A percentile compares a stretch with the other conserved stretches of the same genome.
Conservation (phyloP, 2,329 filamentous ascomycete genomes). For the Didymella sp. region DNA sequence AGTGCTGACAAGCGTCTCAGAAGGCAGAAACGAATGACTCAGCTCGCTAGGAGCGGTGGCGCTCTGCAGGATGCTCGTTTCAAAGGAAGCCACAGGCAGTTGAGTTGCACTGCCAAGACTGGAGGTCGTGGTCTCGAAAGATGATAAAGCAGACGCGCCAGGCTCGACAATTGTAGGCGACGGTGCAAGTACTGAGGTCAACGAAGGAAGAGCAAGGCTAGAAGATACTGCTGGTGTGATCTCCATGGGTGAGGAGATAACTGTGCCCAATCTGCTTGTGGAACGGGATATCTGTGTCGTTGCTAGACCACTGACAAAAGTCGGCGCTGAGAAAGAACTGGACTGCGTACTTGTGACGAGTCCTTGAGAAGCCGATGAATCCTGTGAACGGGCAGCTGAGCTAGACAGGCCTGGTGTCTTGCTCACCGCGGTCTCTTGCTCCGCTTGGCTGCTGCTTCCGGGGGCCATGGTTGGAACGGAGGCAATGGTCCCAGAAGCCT, state of each 20-base stretch:
- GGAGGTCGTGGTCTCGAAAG: neutral
- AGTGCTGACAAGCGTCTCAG: slow-evolving; percentile 1
- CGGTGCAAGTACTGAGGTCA: neutral
- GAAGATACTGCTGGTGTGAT: neutral
- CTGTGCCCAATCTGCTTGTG: neutral
- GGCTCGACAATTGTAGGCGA: neutral
- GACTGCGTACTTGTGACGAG: neutral
- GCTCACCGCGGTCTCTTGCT: neutral
- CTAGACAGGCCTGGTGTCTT: neutral
- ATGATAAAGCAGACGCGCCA: neutral
- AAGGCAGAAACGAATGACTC: neutral
- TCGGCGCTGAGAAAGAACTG: neutral
- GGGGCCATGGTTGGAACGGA: neutral
- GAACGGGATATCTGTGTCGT: neutral
- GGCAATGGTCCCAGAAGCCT: neutral
- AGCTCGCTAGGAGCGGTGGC: neutral
- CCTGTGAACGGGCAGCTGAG: neutral
- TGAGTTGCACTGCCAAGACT: too few relatives aligned
- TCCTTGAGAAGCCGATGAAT: neutral
- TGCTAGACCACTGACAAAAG: neutral
- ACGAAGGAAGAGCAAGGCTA: neutral
- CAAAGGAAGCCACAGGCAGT: neutral
- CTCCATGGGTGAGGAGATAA: neutral
- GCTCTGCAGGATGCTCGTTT: neutral
- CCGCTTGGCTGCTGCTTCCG: neutral